A percentile compares a stretch with the other conserved stretches of the same genome.
Evolutionary conservation across 345 rosid genomes (phyloP).

Genomic region (Eucalyptus paniculata): DNA sequence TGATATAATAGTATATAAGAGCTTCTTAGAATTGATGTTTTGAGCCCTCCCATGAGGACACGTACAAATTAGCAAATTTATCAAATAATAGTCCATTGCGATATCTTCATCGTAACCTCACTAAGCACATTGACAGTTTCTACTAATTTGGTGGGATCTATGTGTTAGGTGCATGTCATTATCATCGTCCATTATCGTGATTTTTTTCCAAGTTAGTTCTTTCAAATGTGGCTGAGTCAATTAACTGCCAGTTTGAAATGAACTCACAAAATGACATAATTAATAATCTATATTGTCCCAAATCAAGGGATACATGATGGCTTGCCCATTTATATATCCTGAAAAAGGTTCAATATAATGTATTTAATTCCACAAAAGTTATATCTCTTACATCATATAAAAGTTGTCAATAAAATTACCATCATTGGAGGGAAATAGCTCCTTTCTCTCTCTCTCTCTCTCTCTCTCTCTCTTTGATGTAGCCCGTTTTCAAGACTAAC

Average conservation of each 20-base stretch:
- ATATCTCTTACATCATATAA: no score
- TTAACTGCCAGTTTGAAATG: background rate
- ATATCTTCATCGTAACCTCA: background rate
- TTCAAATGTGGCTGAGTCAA: background rate
- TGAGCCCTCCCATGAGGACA: background rate
- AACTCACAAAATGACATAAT: background rate
- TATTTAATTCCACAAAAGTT: no score
- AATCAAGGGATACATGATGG: no score
- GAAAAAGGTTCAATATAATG: no score
- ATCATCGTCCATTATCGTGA: background rate
- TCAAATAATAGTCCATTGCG: background rate
- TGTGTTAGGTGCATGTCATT: background rate
- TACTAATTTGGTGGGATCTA: background rate
- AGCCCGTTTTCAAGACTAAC: no score
- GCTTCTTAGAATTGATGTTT: no score
- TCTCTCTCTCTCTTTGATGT: no score
- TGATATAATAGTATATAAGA: background rate
- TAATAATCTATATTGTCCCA: no score
- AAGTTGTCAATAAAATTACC: no score
- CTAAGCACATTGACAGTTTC: background rate
- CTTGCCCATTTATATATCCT: no score
- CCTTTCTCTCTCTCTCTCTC: no score
- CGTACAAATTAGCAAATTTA: background rate
- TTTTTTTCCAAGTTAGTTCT: background rate
- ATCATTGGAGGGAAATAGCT: no score